Conservation (phyloP, 176 grass and related monocot genomes). For the Triticum turgidum region DNA sequence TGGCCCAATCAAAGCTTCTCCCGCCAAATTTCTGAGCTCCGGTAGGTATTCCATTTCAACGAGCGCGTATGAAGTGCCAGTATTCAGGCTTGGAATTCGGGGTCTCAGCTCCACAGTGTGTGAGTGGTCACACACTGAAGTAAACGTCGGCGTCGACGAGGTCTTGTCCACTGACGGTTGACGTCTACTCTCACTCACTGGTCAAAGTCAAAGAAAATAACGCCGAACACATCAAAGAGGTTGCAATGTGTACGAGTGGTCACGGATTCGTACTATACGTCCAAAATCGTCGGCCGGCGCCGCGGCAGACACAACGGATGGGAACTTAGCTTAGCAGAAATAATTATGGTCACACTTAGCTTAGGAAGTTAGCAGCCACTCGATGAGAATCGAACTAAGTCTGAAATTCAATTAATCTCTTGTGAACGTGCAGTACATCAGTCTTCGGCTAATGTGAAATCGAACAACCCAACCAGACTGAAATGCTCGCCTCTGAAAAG, state of each 20-base stretch:
- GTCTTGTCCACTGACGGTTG: too few relatives aligned
- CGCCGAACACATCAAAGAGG: not conserved
- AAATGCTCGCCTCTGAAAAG: slow-evolving; percentile 9
- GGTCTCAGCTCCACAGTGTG: not conserved
- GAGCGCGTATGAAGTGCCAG: not conserved
- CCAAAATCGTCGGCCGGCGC: not conserved
- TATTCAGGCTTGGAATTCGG: not conserved
- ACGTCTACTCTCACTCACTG: not conserved
- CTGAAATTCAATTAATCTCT: not conserved
- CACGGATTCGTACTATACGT: not conserved
- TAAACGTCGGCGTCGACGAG: not conserved
- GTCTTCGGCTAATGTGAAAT: not conserved
- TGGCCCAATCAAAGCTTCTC: not conserved
- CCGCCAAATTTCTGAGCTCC: not conserved
- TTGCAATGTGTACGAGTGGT: not conserved
- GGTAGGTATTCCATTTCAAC: not conserved
- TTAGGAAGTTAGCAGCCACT: too few relatives aligned
- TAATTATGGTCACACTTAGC: too few relatives aligned
- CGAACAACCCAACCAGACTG: slow-evolving; percentile 22
- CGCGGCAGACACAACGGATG: not conserved
- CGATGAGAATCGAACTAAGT: not conserved
- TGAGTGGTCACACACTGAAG: too few relatives aligned
- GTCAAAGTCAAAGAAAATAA: not conserved
- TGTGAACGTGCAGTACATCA: not conserved
- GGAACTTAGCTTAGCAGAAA: not conserved